Percentiles rank a stretch among this genome's conserved stretches.
These are phyloP conservation scores for Kwoniella pini DNA, from an alignment of 768 basidiomycete genomes.

Conservation along the genomic window DNA sequence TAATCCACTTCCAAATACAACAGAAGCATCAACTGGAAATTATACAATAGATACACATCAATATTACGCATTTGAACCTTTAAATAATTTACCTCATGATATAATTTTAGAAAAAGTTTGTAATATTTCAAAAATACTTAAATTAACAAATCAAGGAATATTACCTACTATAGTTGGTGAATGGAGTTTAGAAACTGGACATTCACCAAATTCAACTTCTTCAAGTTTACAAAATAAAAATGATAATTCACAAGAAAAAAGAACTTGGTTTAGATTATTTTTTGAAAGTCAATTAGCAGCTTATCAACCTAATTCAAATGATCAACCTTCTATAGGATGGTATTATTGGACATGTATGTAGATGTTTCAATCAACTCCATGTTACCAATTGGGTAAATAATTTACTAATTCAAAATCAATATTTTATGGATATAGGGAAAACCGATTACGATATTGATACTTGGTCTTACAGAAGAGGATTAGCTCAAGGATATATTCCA, in stretches of 20 bases:
- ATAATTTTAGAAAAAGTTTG: constrained; percentile 49
- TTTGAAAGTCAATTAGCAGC: constrained; percentile 52
- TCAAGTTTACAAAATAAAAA: constrained; percentile 21
- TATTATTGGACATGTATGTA: constrained; percentile 53
- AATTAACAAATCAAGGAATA: constrained; percentile 18
- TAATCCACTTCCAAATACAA: constrained; percentile 27
- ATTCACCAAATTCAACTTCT: constrained; percentile 31
- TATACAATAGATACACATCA: constrained; percentile 49
- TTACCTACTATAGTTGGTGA: constrained; percentile 45
- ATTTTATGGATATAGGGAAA: constrained; percentile 41
- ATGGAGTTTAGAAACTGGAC: constrained; percentile 52
- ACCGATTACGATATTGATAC: constrained; percentile 50
- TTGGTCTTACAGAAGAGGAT: constrained; percentile 46
- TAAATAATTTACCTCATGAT: constrained; percentile 44
- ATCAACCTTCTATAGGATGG: constrained; percentile 44
- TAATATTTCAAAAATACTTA: constrained; percentile 41
- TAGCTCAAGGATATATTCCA: constrained; percentile 49
- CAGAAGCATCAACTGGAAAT: not conserved
- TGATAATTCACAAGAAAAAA: constrained; percentile 31
- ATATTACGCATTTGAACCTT: constrained; percentile 52
- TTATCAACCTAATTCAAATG: constrained; percentile 35
- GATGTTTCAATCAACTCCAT: not conserved
- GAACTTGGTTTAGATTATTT: constrained; percentile 51
- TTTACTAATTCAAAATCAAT: too few species aligned
- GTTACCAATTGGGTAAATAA: too few species aligned